Conservation (phyloP, 345 rosid genomes). For the Balakata baccata region DNA sequence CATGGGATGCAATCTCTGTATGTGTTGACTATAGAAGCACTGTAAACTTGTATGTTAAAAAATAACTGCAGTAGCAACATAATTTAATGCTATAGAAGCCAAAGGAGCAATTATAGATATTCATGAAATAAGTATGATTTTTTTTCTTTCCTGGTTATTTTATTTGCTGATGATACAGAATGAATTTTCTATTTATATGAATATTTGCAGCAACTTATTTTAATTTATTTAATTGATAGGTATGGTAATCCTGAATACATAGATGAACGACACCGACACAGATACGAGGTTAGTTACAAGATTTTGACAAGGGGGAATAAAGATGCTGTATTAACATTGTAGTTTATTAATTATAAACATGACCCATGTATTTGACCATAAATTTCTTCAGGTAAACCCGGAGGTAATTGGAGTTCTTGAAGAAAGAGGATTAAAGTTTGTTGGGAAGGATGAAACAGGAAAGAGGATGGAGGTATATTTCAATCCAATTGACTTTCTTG, state of each 20-base stretch:
- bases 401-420: conserved; percentile 25
- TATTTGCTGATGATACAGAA: background rate
- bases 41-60: background rate
- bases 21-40: background rate
- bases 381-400: conserved; percentile 30
- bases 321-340: background rate
- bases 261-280: conserved; percentile 35
- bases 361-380: background rate
- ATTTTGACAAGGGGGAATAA: background rate
- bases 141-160: conserved; percentile 1
- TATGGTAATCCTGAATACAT: conserved; percentile 24
- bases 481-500: background rate
- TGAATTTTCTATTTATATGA: background rate
- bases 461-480: conserved; percentile 34
- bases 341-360: background rate
- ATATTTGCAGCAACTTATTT: conserved; percentile 3
- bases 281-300: conserved; percentile 36
- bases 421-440: conserved; percentile 32
- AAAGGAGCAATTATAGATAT: background rate
- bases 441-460: conserved; percentile 41
- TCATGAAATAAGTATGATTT: background rate
- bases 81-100: background rate
- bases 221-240: conserved; percentile 15
- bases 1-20: background rate
- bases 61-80: background rate